phyloP scores from a whole-genome alignment of 768 basidiomycete genomes.

The Macrolepiota fuliginosa region DNA sequence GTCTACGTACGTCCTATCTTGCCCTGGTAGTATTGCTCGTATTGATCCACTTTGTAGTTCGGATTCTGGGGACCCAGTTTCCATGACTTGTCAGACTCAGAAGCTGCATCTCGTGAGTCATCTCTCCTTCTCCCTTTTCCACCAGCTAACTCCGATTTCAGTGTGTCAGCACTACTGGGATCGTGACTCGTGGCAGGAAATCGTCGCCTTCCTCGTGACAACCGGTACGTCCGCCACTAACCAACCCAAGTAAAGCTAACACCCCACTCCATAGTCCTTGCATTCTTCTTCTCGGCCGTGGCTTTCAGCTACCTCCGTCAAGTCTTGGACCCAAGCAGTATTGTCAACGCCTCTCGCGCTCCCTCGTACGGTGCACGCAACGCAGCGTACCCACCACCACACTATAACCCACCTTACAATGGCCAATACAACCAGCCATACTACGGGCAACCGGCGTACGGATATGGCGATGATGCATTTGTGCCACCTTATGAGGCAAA shows the following conservation, averaged over 20 bases:
- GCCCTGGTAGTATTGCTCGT: not conserved
- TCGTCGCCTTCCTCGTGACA: conserved; percentile 59
- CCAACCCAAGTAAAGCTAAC: not conserved
- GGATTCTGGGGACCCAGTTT: conserved; percentile 54
- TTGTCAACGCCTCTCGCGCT: conserved; percentile 47
- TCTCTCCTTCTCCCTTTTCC: not conserved
- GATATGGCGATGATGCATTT: conserved; percentile 30
- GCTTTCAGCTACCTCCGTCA: conserved; percentile 77
- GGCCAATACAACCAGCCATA: conserved; percentile 40
- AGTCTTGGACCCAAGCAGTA: conserved; percentile 62
- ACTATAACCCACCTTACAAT: conserved; percentile 63
- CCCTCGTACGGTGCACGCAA: conserved; percentile 38
- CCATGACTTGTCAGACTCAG: conserved; percentile 23
- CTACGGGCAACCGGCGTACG: conserved; percentile 44
- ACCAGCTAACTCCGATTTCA: conserved; percentile 26
- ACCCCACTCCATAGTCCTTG: conserved; percentile 39
- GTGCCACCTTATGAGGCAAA: conserved; percentile 28
- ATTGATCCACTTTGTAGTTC: conserved; percentile 29
- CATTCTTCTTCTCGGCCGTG: conserved; percentile 59
- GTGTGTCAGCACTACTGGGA: conserved; percentile 64
- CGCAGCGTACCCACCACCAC: conserved; percentile 40
- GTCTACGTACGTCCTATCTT: conserved; percentile 33
- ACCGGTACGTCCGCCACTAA: conserved; percentile 40
- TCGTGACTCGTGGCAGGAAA: conserved; percentile 65
- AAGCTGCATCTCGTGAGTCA: conserved; percentile 48